Evolutionary conservation across 1,139 yeast genomes (phyloP).

Genomic region (Candida frijolesensis): DNA sequence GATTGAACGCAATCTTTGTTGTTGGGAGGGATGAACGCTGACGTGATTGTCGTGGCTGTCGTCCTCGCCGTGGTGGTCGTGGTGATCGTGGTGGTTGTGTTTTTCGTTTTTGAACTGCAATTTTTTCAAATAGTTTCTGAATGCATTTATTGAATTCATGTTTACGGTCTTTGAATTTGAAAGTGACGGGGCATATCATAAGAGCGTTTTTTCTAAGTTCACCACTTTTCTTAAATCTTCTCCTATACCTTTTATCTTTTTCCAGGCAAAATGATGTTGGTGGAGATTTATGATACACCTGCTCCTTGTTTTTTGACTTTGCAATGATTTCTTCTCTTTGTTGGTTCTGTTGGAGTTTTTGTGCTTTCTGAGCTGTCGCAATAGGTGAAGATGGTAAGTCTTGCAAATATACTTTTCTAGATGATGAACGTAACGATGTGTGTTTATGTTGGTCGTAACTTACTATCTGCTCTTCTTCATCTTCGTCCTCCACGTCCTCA

Average conservation of each 20-base stretch:
- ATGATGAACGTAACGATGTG: neutral
- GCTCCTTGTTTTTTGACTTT: neutral
- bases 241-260: neutral
- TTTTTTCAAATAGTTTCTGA: neutral
- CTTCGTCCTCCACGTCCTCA: neutral
- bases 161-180: constrained; percentile 4
- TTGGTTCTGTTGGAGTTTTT: neutral
- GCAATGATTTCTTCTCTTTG: neutral
- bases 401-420: neutral
- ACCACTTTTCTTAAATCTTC: constrained; percentile 3
- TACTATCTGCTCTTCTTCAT: neutral
- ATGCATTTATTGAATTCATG: neutral
- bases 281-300: neutral
- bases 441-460: neutral
- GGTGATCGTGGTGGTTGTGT: neutral
- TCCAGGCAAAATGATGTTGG: neutral
- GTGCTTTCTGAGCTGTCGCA: neutral
- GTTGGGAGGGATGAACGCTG: neutral
- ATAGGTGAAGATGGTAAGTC: constrained; percentile 13
- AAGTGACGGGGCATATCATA: constrained; percentile 6
- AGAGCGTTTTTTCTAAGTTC: neutral
- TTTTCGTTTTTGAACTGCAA: neutral
- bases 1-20: neutral
- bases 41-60: neutral
- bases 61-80: neutral